These are phyloP conservation scores for Epichloe bromicola DNA, from an alignment of 2,329 filamentous ascomycete genomes.

Conservation along the genomic window DNA sequence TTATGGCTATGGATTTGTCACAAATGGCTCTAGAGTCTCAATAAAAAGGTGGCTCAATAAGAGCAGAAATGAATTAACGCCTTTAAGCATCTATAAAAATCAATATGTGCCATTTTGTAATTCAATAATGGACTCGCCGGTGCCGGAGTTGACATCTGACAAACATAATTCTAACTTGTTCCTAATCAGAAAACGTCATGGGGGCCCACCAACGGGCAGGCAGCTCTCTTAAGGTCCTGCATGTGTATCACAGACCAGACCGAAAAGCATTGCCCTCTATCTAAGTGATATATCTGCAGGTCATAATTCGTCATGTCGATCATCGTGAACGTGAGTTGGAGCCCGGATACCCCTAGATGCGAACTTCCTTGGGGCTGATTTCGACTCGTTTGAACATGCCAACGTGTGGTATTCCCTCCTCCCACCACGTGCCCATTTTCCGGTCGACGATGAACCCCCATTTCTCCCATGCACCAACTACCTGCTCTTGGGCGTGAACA, in stretches of 20 bases:
- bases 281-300: neutral
- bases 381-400: slow-evolving; percentile 59
- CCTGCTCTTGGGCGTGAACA: slow-evolving; percentile 62
- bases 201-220: too few relatives aligned
- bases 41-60: slow-evolving; percentile 30
- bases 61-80: slow-evolving; percentile 21
- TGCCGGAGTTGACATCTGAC: neutral
- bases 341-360: slow-evolving; percentile 8
- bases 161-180: too few relatives aligned
- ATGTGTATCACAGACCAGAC: neutral
- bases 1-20: slow-evolving; percentile 27
- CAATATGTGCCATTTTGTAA: neutral
- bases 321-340: neutral
- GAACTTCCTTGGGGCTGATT: slow-evolving; percentile 15
- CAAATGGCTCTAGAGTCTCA: slow-evolving; percentile 29
- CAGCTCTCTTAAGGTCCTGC: too few relatives aligned
- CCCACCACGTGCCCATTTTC: slow-evolving; percentile 61
- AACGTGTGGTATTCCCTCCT: slow-evolving; percentile 75
- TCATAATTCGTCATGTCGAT: neutral
- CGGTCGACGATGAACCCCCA: slow-evolving; percentile 66
- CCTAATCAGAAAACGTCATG: too few relatives aligned
- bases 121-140: neutral
- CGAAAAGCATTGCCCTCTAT: neutral
- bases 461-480: slow-evolving; percentile 51
- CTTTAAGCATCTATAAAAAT: neutral